phyloP scores from a whole-genome alignment of 495 filamentous ascomycete genomes.

The Podospora australis region DNA sequence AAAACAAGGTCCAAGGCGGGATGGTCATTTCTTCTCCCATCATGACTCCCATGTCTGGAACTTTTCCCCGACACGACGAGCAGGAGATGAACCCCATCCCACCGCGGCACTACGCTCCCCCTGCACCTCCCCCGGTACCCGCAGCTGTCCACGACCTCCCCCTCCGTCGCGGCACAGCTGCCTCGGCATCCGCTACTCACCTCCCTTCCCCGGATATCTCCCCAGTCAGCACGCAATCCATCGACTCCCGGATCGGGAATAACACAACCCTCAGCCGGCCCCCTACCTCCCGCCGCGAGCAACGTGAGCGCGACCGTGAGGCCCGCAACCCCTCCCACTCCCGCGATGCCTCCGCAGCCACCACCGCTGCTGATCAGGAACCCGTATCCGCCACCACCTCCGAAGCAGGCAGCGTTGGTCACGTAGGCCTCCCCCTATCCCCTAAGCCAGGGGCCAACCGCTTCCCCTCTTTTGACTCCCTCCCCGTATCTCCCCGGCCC shows the following conservation, averaged over 20 bases:
- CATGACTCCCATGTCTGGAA: slow-evolving; percentile 47
- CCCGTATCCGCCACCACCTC: slow-evolving; percentile 39
- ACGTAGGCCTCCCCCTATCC: slow-evolving; percentile 41
- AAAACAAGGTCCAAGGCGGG: slow-evolving; percentile 33
- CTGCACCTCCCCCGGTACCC: slow-evolving; percentile 40
- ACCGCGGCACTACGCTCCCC: slow-evolving; percentile 43
- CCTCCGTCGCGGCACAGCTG: slow-evolving; percentile 27
- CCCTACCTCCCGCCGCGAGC: slow-evolving; percentile 8
- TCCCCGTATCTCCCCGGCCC: slow-evolving; percentile 40
- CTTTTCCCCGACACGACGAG: slow-evolving; percentile 41
- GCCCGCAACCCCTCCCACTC: slow-evolving; percentile 19
- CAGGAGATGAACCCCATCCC: slow-evolving; percentile 47
- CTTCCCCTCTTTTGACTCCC: slow-evolving; percentile 38
- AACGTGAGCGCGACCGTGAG: slow-evolving; percentile 7
- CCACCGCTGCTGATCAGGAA: slow-evolving; percentile 28
- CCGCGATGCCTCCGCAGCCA: slow-evolving; percentile 29
- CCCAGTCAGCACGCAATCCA: slow-evolving; percentile 40
- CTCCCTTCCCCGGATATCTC: slow-evolving; percentile 45
- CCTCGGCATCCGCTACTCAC: slow-evolving; percentile 2
- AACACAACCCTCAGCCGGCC: slow-evolving; percentile 24
- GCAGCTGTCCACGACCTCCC: slow-evolving; percentile 30
- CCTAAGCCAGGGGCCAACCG: slow-evolving; percentile 41
- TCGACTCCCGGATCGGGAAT: slow-evolving; percentile 44
- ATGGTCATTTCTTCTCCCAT: slow-evolving; percentile 51
- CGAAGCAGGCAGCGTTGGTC: slow-evolving; percentile 32